Conservation (phyloP, 352 stramenopile genomes). For the Globisporangium emineosum region DNA sequence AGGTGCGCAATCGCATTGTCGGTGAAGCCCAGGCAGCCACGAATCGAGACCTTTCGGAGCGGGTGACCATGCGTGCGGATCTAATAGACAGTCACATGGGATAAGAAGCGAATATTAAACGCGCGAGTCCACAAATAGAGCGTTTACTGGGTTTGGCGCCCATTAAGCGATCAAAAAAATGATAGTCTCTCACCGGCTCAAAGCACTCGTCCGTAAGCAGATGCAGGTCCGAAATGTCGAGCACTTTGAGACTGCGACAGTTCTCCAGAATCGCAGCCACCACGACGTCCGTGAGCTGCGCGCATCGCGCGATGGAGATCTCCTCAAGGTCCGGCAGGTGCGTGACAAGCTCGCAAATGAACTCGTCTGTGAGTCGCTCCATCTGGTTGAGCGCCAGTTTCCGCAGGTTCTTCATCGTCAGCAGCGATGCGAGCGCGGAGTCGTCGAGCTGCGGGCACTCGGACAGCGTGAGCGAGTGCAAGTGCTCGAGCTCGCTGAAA, state of each 20-base stretch:
- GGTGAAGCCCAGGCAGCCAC: slow-evolving; percentile 56
- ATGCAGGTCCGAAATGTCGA: slow-evolving; percentile 73
- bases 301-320: slow-evolving; percentile 65
- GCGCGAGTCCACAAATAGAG: not conserved
- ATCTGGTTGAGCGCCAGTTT: slow-evolving; percentile 78
- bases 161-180: not conserved
- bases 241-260: slow-evolving; percentile 48
- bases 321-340: slow-evolving; percentile 56
- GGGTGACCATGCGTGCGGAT: slow-evolving; percentile 49
- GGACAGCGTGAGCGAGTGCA: slow-evolving; percentile 65
- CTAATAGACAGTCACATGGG: slow-evolving; percentile 15
- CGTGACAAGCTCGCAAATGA: slow-evolving; percentile 42
- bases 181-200: slow-evolving; percentile 38
- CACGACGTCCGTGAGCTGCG: slow-evolving; percentile 54
- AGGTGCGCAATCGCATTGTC: slow-evolving; percentile 60
- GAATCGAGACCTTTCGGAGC: slow-evolving; percentile 52
- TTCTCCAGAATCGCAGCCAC: slow-evolving; percentile 47
- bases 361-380: slow-evolving; percentile 62
- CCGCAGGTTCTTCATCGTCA: slow-evolving; percentile 57
- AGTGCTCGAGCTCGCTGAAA: slow-evolving; percentile 60
- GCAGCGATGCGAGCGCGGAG: slow-evolving; percentile 46
- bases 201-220: slow-evolving; percentile 65
- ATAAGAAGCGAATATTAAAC: slow-evolving; percentile 5
- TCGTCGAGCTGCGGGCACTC: slow-evolving; percentile 80
- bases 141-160: slow-evolving; percentile 4